Evolutionary conservation across 2,329 filamentous ascomycete genomes (phyloP).

Genomic region (Colletotrichum australisinense): DNA sequence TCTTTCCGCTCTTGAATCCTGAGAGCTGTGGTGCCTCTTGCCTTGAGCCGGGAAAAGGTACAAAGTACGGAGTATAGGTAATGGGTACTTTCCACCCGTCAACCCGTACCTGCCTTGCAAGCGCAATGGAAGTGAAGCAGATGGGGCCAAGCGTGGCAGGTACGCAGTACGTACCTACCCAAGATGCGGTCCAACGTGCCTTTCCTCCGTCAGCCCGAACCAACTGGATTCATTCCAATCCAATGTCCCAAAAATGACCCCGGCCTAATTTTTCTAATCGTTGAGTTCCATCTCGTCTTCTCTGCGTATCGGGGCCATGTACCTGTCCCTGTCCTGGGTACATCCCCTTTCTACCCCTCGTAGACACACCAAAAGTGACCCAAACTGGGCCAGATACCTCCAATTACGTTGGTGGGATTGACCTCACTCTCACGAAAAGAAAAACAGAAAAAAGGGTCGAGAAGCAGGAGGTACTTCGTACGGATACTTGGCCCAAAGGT

Average conservation of each 20-base stretch:
- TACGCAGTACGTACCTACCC: background rate
- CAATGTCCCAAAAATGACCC: slow-evolving; percentile 19
- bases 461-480: background rate
- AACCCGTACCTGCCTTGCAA: background rate
- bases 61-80: background rate
- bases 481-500: slow-evolving; percentile 20
- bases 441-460: slow-evolving; percentile 2
- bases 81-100: background rate
- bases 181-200: slow-evolving; percentile 9
- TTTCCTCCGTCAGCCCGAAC: slow-evolving; percentile 26
- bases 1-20: background rate
- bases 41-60: background rate
- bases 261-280: slow-evolving; percentile 32
- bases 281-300: slow-evolving; percentile 24
- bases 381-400: slow-evolving; percentile 30
- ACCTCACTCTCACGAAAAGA: slow-evolving; percentile 26
- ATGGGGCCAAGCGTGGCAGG: background rate
- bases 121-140: background rate
- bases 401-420: slow-evolving; percentile 32
- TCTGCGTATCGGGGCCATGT: background rate
- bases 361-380: background rate
- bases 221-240: slow-evolving; percentile 34
- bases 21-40: background rate
- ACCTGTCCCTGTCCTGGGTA: slow-evolving; percentile 16
- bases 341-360: slow-evolving; percentile 1